These are phyloP conservation scores for Venustampulla echinocandica DNA, from an alignment of 495 filamentous ascomycete genomes.

Conservation along the genomic window DNA sequence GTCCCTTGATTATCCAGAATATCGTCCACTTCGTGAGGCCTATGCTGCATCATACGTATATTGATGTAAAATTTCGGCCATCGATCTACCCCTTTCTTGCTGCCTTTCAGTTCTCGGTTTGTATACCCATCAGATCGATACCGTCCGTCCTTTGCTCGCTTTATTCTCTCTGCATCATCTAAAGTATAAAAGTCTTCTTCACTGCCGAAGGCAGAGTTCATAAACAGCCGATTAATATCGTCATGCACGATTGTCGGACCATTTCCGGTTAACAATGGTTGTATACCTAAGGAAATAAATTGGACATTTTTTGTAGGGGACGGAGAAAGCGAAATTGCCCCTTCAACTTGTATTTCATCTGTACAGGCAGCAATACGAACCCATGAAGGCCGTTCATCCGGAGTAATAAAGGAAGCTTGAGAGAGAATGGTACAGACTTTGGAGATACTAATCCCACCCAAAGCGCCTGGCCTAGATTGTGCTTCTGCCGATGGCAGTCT, in stretches of 20 bases:
- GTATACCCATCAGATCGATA: slow-evolving; percentile 44
- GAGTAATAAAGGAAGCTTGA: slow-evolving; percentile 54
- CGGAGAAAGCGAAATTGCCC: slow-evolving; percentile 61
- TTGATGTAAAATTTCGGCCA: slow-evolving; percentile 90
- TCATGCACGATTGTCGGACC: slow-evolving; percentile 63
- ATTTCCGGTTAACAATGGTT: slow-evolving; percentile 44
- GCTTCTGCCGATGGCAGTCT: background rate
- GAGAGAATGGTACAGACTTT: slow-evolving; percentile 48
- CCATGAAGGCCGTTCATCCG: slow-evolving; percentile 47
- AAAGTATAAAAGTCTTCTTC: slow-evolving; percentile 37
- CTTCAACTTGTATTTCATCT: slow-evolving; percentile 48
- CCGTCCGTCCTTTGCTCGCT: slow-evolving; percentile 30
- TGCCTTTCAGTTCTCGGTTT: slow-evolving; percentile 44
- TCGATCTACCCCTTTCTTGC: slow-evolving; percentile 60
- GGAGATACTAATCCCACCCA: slow-evolving; percentile 12
- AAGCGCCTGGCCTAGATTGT: background rate
- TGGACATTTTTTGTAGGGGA: slow-evolving; percentile 63
- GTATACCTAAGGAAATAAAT: slow-evolving; percentile 68
- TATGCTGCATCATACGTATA: slow-evolving; percentile 30
- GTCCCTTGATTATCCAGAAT: slow-evolving; percentile 30
- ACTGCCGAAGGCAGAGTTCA: slow-evolving; percentile 67
- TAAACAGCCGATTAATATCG: slow-evolving; percentile 71
- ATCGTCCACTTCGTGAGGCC: slow-evolving; percentile 15
- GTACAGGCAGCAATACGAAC: slow-evolving; percentile 57
- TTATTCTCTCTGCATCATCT: slow-evolving; percentile 28